Evolutionary conservation across 73 alveolate species (phyloP).

Genomic region (Diophrys sp.): DNA sequence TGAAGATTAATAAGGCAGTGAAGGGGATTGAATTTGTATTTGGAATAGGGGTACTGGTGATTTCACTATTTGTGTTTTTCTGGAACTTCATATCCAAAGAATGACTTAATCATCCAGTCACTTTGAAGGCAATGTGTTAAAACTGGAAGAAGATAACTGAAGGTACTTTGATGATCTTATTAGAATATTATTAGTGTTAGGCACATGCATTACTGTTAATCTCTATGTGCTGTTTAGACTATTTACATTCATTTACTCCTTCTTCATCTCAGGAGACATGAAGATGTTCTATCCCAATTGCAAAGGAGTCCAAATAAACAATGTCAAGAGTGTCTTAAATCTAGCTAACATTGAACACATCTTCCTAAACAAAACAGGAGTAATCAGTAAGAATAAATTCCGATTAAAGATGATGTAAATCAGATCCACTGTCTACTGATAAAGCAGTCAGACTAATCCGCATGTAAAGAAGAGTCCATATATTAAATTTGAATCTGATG

Average conservation of each 20-base stretch:
- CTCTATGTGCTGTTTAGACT: not conserved
- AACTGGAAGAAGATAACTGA: not conserved
- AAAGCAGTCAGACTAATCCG: not conserved
- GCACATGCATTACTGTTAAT: not conserved
- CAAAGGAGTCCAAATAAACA: conserved; percentile 9
- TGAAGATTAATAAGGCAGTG: too few species aligned
- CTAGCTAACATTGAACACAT: conserved; percentile 19
- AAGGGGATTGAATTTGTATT: not conserved
- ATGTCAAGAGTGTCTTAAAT: conserved; percentile 8
- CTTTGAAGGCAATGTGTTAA: not conserved
- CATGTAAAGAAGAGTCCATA: not conserved
- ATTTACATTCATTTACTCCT: not conserved
- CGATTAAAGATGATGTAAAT: conserved; percentile 16
- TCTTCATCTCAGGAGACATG: conserved; percentile 20
- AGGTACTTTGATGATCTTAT: not conserved
- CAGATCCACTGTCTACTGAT: conserved; percentile 10
- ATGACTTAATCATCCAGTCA: not conserved
- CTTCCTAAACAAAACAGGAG: conserved; percentile 20
- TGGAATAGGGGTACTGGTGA: too few species aligned
- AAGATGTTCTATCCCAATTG: conserved; percentile 5
- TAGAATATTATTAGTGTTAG: not conserved
- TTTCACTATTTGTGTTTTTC: not conserved
- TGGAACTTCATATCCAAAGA: not conserved
- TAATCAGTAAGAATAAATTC: conserved; percentile 14
- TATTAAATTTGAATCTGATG: not conserved